Base-by-base conservation (phyloP, 192 early-diverging fungal genomes). In the Umbelopsis sp. region DNA sequence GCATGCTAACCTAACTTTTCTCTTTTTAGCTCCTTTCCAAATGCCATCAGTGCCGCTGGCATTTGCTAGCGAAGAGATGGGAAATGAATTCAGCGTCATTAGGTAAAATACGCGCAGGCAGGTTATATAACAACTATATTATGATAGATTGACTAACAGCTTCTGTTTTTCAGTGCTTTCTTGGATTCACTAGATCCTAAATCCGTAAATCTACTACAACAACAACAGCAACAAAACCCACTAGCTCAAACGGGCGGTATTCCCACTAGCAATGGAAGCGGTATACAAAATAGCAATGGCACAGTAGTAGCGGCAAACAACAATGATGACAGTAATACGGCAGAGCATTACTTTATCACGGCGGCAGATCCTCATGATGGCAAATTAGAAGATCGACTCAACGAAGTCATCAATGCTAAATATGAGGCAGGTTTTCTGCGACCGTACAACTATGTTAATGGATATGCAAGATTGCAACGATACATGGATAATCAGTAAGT, bases 381-480 rank as follows among this genome's bases (percentile, higher is more conserved):
- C 18, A 88, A 89, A 23, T 86, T 89, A 10, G 93, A 95, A 75
- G 95, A 95, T 71, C 90, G 95, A 73, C 82, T 98, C 69, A 93
- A 87, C 21, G 91, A 94, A 70, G 91, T 98, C 21, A 95, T 98
- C 75, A 91, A 91, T 74, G 97, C 97, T 27, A 98, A 98, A 77
- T 94, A 93, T 67, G 94, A 98, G 69, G 97, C 97, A 0, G 97
- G 97, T 0, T 87, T 96, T 70, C 82, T 98, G 49, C 95, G 94
- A 78, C 97, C 97, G n/a, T 96, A 96, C 87, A 96, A 98, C 83
- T 97, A 97, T 78, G 90, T 94, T 73, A 93, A 88, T 74, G 92
- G 92, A 2, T 98, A 98, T 77, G 85, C 94, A 8, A 82, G 94
- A 33, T 84, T 98, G 67, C 94, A 96, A 71, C 76, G 80, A 67